Evolutionary conservation across 192 early-diverging fungal genomes (phyloP), one percentile per base, ranked within the genome.

Genomic region (Coemansia sp.): DNA sequence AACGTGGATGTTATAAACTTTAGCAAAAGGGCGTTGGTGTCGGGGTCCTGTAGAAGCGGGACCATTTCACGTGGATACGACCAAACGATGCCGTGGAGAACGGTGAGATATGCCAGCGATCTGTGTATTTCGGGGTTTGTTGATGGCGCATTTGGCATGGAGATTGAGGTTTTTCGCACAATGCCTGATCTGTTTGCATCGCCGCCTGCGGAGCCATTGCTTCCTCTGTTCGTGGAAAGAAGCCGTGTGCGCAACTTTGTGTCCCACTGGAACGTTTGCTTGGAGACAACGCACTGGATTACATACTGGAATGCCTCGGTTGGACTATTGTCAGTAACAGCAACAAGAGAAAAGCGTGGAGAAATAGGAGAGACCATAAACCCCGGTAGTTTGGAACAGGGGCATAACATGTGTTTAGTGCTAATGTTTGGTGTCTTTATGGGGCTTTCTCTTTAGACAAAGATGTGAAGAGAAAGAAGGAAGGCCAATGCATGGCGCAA

Each of bases 71-170:
- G 67, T 10, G 78, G 78, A 39, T 69, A 81, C 42, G 78, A 72
- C 78, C 73, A 76, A 4, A 81, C 70, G 4, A 81, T 64, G 49
- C 73, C 78, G 15, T 81, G 78, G 19, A 81, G 64, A 1, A 72
- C 70, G 40, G 73, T 73, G 51, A 81, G 67, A 61, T 76, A 76
- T 32, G 66, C 62, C 21, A 81, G 40, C n/a, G 73, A 69, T 41
- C 41, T 51, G 51, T 36, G 63, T 7, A 81, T 61, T 12, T 65
- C 66, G 11, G 64, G 65, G 19, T 68, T 69, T 12, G 43, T 54
- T 22, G 51, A 26, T 7, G 51, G 22, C 8, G 16, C 7, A 18
- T 49, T 49, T 15, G 47, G n/a, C 21, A 15, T 54, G 51, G 51
- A 32, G 1, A 26, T 6, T 0, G 51, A 16, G 39, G 15, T 59